These are phyloP conservation scores for Spizellomyces sp. DNA, from an alignment of 192 early-diverging fungal species.

Conservation along the genomic window DNA sequence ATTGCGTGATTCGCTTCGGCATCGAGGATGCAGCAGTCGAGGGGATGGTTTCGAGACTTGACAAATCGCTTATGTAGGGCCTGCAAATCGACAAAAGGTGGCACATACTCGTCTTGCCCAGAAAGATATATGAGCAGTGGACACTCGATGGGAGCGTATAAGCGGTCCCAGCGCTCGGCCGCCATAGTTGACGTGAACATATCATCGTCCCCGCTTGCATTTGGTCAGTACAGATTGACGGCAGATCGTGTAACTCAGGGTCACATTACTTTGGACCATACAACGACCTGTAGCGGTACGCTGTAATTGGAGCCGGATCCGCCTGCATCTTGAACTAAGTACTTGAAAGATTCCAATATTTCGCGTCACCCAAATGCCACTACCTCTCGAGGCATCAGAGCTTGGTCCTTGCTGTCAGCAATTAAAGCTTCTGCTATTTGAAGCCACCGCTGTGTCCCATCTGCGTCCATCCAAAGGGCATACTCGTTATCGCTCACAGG, in stretches of 20 bases:
- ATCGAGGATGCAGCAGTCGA: background rate
- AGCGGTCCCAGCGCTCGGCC: too few species aligned
- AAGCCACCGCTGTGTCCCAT: background rate
- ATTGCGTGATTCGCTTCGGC: slow-evolving; percentile 4
- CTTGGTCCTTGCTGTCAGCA: background rate
- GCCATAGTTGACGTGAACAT: background rate
- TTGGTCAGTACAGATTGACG: background rate
- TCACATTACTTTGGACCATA: background rate
- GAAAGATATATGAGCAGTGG: slow-evolving; percentile 1
- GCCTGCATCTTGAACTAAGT: slow-evolving; percentile 3
- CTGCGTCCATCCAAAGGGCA: slow-evolving; percentile 9
- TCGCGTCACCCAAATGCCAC: background rate
- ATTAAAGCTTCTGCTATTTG: background rate
- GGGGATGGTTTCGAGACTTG: background rate
- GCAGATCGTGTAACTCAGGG: slow-evolving; percentile 17
- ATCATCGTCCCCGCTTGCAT: slow-evolving; percentile 7
- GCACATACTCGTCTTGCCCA: slow-evolving; percentile 18
- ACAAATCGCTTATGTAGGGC: background rate
- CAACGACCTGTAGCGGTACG: slow-evolving; percentile 8
- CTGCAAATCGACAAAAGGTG: background rate
- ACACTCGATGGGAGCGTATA: background rate
- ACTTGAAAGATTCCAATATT: background rate
- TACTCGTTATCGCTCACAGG: slow-evolving; percentile 9
- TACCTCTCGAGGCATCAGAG: slow-evolving; percentile 9
- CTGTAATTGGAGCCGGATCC: slow-evolving; percentile 10